Conservation (phyloP, 345 rosid species). For the Alliaria petiolata region DNA sequence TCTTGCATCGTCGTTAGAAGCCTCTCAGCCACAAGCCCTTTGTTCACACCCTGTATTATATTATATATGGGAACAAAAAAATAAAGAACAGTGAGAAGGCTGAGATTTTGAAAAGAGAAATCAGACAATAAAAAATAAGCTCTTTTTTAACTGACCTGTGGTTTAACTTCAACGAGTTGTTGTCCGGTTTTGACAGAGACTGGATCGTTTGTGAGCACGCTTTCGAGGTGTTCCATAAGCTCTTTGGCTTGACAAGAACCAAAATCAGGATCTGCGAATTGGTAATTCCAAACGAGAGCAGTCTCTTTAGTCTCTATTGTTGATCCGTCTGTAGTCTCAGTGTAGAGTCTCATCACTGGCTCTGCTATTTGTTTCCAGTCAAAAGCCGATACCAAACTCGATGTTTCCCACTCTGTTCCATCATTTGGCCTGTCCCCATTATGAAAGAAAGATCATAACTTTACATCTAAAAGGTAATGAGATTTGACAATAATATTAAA, state of each 20-base stretch:
- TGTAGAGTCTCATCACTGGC: constrained; percentile 90
- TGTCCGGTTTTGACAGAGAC: constrained; percentile 90
- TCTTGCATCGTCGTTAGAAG: constrained; percentile 58
- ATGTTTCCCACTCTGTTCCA: constrained; percentile 75
- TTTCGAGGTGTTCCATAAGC: constrained; percentile 90
- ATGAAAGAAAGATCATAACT: background rate
- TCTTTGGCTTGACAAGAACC: constrained; percentile 98
- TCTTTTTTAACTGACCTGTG: constrained; percentile 65
- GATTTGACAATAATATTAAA: background rate
- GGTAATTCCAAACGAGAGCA: constrained; percentile 83
- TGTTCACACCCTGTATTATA: constrained; percentile 85
- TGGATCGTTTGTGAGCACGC: constrained; percentile 87
- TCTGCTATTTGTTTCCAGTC: constrained; percentile 95
- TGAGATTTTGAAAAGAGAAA: no score
- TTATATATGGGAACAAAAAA: background rate
- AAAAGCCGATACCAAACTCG: constrained; percentile 55
- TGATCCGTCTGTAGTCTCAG: constrained; percentile 95
- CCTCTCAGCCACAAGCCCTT: constrained; percentile 74
- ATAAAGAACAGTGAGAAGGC: background rate
- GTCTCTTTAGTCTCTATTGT: constrained; percentile 86
- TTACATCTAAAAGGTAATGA: background rate
- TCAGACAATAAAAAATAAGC: background rate
- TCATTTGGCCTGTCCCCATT: constrained; percentile 49
- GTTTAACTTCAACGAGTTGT: constrained; percentile 91
- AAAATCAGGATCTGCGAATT: constrained; percentile 88